A percentile compares a stretch with the other conserved stretches of the same genome.
These are phyloP conservation scores for Mycosphaerella arachidis DNA, from an alignment of 2,329 filamentous ascomycete genomes.

Conservation along the genomic window DNA sequence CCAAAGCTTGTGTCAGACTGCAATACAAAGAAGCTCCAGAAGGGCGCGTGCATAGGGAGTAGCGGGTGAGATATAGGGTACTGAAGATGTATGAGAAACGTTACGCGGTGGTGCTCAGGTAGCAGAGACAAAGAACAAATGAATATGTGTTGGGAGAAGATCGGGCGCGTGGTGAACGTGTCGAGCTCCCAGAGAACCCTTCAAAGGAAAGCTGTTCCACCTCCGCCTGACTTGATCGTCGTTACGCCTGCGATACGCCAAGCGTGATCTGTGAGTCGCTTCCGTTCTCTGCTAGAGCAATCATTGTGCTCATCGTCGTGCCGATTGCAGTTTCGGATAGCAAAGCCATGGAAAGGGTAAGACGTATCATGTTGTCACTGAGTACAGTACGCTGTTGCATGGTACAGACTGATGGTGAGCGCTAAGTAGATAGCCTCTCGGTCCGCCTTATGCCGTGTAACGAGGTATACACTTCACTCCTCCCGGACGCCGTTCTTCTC, in stretches of 20 bases:
- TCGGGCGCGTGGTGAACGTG: background rate
- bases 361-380: too few species aligned
- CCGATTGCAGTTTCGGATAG: too few species aligned
- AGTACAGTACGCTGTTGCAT: too few species aligned
- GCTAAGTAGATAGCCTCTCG: too few species aligned
- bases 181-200: background rate
- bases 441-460: too few species aligned
- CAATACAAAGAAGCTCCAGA: background rate
- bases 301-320: too few species aligned
- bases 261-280: background rate
- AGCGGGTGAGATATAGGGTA: background rate
- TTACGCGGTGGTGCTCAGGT: background rate
- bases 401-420: too few species aligned
- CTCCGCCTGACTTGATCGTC: slow-evolving; percentile 7
- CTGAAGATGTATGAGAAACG: background rate
- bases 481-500: too few species aligned
- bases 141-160: background rate
- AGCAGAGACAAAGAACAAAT: background rate
- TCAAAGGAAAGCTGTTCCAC: slow-evolving; percentile 4
- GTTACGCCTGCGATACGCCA: background rate
- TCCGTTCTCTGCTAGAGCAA: too few species aligned
- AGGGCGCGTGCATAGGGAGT: background rate
- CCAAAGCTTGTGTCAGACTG: background rate
- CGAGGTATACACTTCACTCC: too few species aligned
- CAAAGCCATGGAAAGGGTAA: too few species aligned